A percentile compares a stretch with the other conserved stretches of the same genome.
These are phyloP conservation scores for Aspergillus cejpii DNA, from an alignment of 2,329 filamentous ascomycete species.

Conservation along the genomic window DNA sequence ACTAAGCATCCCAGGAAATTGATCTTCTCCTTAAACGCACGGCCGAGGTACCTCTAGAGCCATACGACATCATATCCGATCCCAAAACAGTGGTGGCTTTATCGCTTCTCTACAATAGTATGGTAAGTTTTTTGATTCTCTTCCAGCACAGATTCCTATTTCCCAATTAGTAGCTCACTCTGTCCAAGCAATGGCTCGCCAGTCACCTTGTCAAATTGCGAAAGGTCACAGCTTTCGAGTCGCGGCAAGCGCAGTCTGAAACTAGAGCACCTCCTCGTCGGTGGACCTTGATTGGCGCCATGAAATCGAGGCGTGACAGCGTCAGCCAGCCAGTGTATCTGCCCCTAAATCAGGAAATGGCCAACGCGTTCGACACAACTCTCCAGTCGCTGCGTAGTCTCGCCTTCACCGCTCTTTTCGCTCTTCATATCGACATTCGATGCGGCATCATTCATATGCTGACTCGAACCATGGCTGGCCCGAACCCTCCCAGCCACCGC, in stretches of 20 bases:
- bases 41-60: conserved; percentile 57
- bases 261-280: conserved; percentile 55
- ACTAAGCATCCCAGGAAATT: conserved; percentile 43
- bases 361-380: conserved; percentile 80
- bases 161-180: conserved; percentile 10
- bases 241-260: conserved; percentile 39
- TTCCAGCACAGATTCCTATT: not conserved
- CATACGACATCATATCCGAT: conserved; percentile 82
- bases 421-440: conserved; percentile 80
- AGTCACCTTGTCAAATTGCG: conserved; percentile 74
- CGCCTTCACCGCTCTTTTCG: conserved; percentile 69
- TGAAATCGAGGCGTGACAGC: conserved; percentile 50
- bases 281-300: conserved; percentile 74
- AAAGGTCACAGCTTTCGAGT: conserved; percentile 69
- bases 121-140: conserved; percentile 45
- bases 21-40: conserved; percentile 48
- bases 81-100: conserved; percentile 77
- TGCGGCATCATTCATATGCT: conserved; percentile 80
- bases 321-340: conserved; percentile 64
- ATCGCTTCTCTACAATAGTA: conserved; percentile 88
- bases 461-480: conserved; percentile 53
- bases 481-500: conserved; percentile 40
- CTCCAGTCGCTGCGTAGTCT: conserved; percentile 76
- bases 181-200: conserved; percentile 69
- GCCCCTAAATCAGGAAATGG: conserved; percentile 79